Conservation (phyloP, 2,329 filamentous ascomycete genomes). For the Phialophora tarda region DNA sequence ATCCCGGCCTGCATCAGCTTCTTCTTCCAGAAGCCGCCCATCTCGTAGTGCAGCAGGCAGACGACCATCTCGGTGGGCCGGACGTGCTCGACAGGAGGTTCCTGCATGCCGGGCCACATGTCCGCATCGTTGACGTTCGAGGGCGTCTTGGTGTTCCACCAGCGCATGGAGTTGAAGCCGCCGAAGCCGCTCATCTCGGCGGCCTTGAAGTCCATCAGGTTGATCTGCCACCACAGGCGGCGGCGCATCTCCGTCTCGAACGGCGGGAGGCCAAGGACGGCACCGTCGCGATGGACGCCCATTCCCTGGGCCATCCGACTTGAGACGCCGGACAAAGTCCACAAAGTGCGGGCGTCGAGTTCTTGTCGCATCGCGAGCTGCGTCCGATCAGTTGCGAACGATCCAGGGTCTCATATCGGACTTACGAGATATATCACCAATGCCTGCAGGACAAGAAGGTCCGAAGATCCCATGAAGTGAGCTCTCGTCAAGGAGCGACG, state of each 20-base stretch:
- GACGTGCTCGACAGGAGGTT: slow-evolving; percentile 40
- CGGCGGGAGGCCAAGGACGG: slow-evolving; percentile 53
- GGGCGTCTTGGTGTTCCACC: slow-evolving; percentile 52
- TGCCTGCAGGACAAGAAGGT: slow-evolving; percentile 60
- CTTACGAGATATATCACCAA: slow-evolving; percentile 37
- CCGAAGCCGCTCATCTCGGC: slow-evolving; percentile 41
- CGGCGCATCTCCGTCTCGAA: slow-evolving; percentile 54
- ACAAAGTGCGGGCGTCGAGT: slow-evolving; percentile 50
- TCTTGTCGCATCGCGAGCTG: slow-evolving; percentile 45
- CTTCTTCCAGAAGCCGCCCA: slow-evolving; percentile 58
- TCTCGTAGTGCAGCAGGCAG: slow-evolving; percentile 67
- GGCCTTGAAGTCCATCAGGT: slow-evolving; percentile 53
- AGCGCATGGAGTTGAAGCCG: slow-evolving; percentile 25
- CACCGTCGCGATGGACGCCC: slow-evolving; percentile 52
- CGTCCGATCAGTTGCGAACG: slow-evolving; percentile 38
- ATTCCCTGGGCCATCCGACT: slow-evolving; percentile 47
- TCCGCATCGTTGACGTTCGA: slow-evolving; percentile 54
- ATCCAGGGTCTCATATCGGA: neutral
- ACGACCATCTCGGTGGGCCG: slow-evolving; percentile 56
- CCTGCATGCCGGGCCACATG: slow-evolving; percentile 48
- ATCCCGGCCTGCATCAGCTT: slow-evolving; percentile 14
- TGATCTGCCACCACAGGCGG: slow-evolving; percentile 46
- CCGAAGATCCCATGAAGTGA: slow-evolving; percentile 49
- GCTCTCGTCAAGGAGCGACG: slow-evolving; percentile 55
- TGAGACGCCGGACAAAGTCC: slow-evolving; percentile 50